Evolutionary conservation across 805 yeast genomes (phyloP).

Genomic region (Hanseniaspora opuntiae): DNA sequence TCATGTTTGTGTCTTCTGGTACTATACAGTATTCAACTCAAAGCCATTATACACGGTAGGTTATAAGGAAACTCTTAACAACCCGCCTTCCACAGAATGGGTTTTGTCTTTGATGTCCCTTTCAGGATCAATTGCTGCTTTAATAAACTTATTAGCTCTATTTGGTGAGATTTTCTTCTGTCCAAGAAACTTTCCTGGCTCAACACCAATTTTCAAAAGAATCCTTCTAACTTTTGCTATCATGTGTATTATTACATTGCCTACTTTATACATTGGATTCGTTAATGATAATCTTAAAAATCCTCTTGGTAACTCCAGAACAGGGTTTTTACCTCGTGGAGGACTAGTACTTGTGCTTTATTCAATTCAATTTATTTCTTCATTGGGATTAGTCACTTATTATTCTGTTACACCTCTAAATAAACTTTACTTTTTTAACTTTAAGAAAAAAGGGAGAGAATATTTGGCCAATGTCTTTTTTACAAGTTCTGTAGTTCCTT

Average conservation of each 20-base stretch:
- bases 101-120: conserved; percentile 86
- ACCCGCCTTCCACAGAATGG: conserved; percentile 75
- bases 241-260: conserved; percentile 34
- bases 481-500: conserved; percentile 36
- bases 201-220: conserved; percentile 43
- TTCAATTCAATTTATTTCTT: conserved; percentile 36
- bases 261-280: conserved; percentile 35
- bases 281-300: conserved; percentile 27
- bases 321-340: conserved; percentile 36
- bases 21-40: conserved; percentile 83
- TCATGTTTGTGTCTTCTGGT: conserved; percentile 83
- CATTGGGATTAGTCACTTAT: conserved; percentile 35
- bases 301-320: conserved; percentile 50
- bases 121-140: conserved; percentile 78
- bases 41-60: conserved; percentile 80
- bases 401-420: conserved; percentile 42
- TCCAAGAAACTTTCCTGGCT: conserved; percentile 62
- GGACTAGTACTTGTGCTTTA: conserved; percentile 30
- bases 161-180: conserved; percentile 53
- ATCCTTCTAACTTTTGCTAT: conserved; percentile 31
- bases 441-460: conserved; percentile 21
- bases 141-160: conserved; percentile 76
- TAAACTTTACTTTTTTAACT: conserved; percentile 29
- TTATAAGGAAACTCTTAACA: conserved; percentile 69
- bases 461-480: conserved; percentile 36